Conservation (phyloP, 1,139 yeast genomes). For the Hemisphaericaspora lyxosophila region DNA sequence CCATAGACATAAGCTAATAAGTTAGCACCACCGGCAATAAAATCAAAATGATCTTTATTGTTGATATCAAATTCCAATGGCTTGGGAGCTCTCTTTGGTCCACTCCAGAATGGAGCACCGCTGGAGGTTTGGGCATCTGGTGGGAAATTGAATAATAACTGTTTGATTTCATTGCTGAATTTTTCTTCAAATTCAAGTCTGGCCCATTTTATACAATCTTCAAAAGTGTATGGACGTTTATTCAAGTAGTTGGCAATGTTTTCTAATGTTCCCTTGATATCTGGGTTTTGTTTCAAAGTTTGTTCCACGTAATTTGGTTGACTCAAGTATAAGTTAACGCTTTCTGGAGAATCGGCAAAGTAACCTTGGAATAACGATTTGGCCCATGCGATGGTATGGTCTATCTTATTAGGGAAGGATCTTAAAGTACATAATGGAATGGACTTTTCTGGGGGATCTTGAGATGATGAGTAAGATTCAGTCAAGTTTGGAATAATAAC, state of each 20-base stretch:
- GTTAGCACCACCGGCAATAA: slow-evolving; percentile 86
- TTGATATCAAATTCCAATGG: slow-evolving; percentile 75
- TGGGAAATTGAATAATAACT: slow-evolving; percentile 90
- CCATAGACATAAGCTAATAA: slow-evolving; percentile 90
- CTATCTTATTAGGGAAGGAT: slow-evolving; percentile 96
- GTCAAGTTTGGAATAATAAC: slow-evolving; percentile 91
- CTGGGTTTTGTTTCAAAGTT: slow-evolving; percentile 87
- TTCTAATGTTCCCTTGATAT: slow-evolving; percentile 82
- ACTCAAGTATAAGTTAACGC: slow-evolving; percentile 83
- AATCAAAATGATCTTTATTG: slow-evolving; percentile 76
- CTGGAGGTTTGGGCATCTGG: slow-evolving; percentile 85
- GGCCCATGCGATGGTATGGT: slow-evolving; percentile 99
- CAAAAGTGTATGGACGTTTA: slow-evolving; percentile 84
- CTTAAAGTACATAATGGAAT: slow-evolving; percentile 96
- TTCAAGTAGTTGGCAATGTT: slow-evolving; percentile 71
- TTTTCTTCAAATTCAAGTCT: slow-evolving; percentile 83
- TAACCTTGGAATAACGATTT: slow-evolving; percentile 93
- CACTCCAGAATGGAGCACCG: slow-evolving; percentile 97
- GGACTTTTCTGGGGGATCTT: slow-evolving; percentile 97
- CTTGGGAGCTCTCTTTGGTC: slow-evolving; percentile 94
- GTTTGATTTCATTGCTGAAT: slow-evolving; percentile 82
- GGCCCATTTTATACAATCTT: slow-evolving; percentile 95
- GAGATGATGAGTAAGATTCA: slow-evolving; percentile 92
- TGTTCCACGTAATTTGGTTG: slow-evolving; percentile 93
- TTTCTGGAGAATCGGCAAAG: slow-evolving; percentile 86